Percentiles rank a stretch among this genome's conserved stretches.
Conservation (phyloP, 805 yeast genomes). For the Metschnikowia arizonensis region DNA sequence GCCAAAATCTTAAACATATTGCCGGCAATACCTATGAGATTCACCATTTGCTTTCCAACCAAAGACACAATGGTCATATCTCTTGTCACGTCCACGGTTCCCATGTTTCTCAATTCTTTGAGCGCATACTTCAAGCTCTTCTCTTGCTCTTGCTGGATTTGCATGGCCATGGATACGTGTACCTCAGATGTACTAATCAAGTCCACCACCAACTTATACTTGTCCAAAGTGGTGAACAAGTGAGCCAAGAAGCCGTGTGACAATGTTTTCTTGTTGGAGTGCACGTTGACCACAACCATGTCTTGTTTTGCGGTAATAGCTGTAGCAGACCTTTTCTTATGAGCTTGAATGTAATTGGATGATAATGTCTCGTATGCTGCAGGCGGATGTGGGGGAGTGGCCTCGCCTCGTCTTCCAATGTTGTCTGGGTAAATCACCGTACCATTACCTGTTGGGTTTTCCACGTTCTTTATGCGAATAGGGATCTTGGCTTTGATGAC, state of each 20-base stretch:
- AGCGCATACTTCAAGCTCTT: conserved; percentile 65
- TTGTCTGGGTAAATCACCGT: conserved; percentile 93
- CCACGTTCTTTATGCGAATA: conserved; percentile 93
- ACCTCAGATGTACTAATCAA: conserved; percentile 96
- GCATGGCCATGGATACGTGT: conserved; percentile 96
- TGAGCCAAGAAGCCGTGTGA: conserved; percentile 94
- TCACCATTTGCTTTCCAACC: conserved; percentile 97
- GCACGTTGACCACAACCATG: conserved; percentile 87
- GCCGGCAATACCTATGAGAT: conserved; percentile 94
- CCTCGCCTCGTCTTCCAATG: conserved; percentile 77
- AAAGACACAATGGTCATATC: conserved; percentile 88
- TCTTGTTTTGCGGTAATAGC: conserved; percentile 95
- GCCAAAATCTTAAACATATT: conserved; percentile 94
- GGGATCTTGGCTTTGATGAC: conserved; percentile 95
- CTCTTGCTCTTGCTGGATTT: conserved; percentile 64
- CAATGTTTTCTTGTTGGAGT: conserved; percentile 86
- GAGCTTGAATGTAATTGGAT: conserved; percentile 32
- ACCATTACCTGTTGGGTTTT: conserved; percentile 88
- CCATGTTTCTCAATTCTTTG: conserved; percentile 72
- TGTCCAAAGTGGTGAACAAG: conserved; percentile 82
- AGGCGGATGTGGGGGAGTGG: conserved; percentile 94
- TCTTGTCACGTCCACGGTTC: conserved; percentile 83
- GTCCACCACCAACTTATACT: conserved; percentile 83
- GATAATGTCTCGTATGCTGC: conserved; percentile 55
- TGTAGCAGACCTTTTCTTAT: conserved; percentile 69